Percentiles rank a stretch among this genome's conserved stretches.
phyloP scores from a whole-genome alignment of 1,139 yeast genomes.

The Hyphopichia fennica region DNA sequence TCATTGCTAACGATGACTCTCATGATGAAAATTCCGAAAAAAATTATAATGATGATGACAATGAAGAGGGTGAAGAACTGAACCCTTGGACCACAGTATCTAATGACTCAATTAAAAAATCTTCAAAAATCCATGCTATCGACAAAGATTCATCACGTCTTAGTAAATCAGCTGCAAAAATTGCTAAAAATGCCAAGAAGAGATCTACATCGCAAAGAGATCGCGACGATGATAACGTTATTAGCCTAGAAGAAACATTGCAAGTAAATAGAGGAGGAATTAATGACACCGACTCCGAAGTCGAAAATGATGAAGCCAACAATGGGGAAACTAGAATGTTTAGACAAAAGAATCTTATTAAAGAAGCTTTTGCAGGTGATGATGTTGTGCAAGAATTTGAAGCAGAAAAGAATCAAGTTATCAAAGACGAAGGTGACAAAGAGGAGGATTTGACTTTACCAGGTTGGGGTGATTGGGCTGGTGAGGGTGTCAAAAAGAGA shows the following conservation, averaged over 20 bases:
- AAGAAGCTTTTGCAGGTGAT: constrained; percentile 96
- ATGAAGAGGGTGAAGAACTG: constrained; percentile 26
- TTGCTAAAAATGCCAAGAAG: constrained; percentile 42
- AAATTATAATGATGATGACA: constrained; percentile 5
- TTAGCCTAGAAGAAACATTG: constrained; percentile 50
- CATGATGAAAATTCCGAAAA: constrained; percentile 1
- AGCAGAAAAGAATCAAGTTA: constrained; percentile 67
- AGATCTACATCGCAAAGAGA: constrained; percentile 30
- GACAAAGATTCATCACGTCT: constrained; percentile 62
- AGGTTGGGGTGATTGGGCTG: constrained; percentile 94
- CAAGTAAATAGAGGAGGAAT: constrained; percentile 23
- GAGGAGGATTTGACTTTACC: constrained; percentile 85
- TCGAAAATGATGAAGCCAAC: constrained; percentile 36
- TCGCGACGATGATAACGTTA: constrained; percentile 34
- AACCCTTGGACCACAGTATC: constrained; percentile 74
- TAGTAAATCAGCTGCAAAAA: constrained; percentile 52
- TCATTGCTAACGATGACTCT: not conserved
- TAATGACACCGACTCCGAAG: constrained; percentile 34
- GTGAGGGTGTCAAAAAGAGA: constrained; percentile 45
- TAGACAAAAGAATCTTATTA: constrained; percentile 77
- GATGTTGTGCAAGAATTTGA: constrained; percentile 81
- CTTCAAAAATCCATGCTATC: constrained; percentile 53
- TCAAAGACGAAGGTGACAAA: constrained; percentile 81
- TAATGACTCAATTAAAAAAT: constrained; percentile 38
- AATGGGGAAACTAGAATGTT: constrained; percentile 46